Evolutionary conservation across 2,329 filamentous ascomycete genomes (phyloP).

Genomic region (Aspergillus amoenus): DNA sequence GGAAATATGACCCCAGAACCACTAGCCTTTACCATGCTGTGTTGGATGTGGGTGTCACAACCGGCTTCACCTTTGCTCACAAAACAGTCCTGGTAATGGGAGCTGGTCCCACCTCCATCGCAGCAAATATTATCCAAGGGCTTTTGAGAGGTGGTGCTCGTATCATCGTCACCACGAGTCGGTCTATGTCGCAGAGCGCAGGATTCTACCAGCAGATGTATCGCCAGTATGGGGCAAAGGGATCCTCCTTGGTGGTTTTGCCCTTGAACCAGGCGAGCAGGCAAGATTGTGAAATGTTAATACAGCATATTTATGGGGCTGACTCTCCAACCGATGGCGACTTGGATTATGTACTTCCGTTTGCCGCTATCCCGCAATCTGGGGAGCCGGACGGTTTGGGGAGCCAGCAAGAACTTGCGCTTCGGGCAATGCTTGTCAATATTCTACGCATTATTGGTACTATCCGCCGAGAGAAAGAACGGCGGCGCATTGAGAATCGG

Average conservation of each 20-base stretch:
- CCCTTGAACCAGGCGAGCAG: slow-evolving; percentile 45
- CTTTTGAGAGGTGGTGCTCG: slow-evolving; percentile 36
- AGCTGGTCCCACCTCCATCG: slow-evolving; percentile 39
- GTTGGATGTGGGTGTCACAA: slow-evolving; percentile 15
- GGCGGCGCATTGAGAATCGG: slow-evolving; percentile 23
- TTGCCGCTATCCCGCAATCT: slow-evolving; percentile 43
- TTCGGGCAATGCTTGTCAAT: slow-evolving; percentile 37
- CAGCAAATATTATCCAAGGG: slow-evolving; percentile 30
- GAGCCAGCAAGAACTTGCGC: slow-evolving; percentile 16
- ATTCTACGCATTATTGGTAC: slow-evolving; percentile 39
- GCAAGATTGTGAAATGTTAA: slow-evolving; percentile 38
- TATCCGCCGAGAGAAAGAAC: slow-evolving; percentile 23
- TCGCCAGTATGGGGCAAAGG: slow-evolving; percentile 29
- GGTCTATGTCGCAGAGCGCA: slow-evolving; percentile 26
- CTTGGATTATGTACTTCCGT: slow-evolving; percentile 44
- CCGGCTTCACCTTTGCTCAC: slow-evolving; percentile 25
- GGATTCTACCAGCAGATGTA: slow-evolving; percentile 39
- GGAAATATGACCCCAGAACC: slow-evolving; percentile 17
- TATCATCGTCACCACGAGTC: slow-evolving; percentile 44
- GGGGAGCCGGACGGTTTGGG: slow-evolving; percentile 37
- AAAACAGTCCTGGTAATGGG: slow-evolving; percentile 39
- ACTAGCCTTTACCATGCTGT: slow-evolving; percentile 16
- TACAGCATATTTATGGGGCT: slow-evolving; percentile 38
- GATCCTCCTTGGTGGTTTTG: slow-evolving; percentile 37
- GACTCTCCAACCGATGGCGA: slow-evolving; percentile 29